Base-by-base conservation (phyloP, 2,329 filamentous ascomycete species). In the Fusarium falciforme region DNA sequence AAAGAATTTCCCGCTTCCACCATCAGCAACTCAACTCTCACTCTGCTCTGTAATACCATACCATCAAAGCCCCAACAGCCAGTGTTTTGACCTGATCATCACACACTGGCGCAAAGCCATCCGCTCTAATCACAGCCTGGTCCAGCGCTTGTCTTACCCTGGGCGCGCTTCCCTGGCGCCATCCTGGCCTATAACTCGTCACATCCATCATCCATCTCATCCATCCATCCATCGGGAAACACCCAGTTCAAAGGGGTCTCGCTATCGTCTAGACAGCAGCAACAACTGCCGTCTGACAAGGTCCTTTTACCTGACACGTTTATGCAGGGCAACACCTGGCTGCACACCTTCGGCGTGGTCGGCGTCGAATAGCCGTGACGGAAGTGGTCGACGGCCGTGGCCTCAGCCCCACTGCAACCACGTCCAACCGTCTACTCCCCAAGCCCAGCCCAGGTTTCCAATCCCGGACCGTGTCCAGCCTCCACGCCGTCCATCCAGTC, bases 381-480 rank as follows among this genome's bases (percentile, higher is more conserved):
- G 68, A 76, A 76, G 66, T 55, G 68, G 74, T 67, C 25, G 61
- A 63, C 49, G 61, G 70, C 64, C 64, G 67, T 68, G 55, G 66
- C 63, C 58, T 66, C 44, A 52, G 76, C 71, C 74, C 76, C 76
- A 78, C 76, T 31, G 72, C 76, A 70, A 67, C 72, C 67, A 77
- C 73, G 64, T 71, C 73, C 63, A 71, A 63, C 47, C 70, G 55
- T 75, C 61, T 67, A 75, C 73, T 70, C 66, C 68, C 63, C 54
- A 38, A 47, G 57, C 64, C 64, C 47, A 29, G 17, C 25, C 71
- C 64, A 77, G 68, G 73, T 75, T 77, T 68, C 68, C 70, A 76
- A 78, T 71, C 76, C 76, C 71, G 71, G 76, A 76, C 76, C 76
- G 72, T 75, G 75, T 78, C 72, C 64, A 78, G 77, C 71, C 67